Percentiles rank a stretch among this genome's conserved stretches.
phyloP scores from a whole-genome alignment of 2,329 filamentous ascomycete genomes.

The Exophiala spinifera region DNA sequence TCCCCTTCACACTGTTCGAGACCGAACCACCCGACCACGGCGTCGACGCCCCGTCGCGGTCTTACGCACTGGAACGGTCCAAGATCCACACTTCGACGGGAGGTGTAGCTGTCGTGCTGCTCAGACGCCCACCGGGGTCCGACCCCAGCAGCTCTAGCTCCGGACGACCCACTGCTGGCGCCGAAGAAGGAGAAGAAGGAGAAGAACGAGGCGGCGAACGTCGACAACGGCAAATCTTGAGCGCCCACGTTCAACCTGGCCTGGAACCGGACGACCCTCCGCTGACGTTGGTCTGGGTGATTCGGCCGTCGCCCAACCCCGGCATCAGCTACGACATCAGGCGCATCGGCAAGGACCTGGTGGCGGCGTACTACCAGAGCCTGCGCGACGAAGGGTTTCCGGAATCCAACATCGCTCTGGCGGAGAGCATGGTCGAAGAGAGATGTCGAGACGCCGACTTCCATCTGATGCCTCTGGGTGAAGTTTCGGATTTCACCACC shows the following conservation, averaged over 20 bases:
- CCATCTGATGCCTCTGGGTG: constrained; percentile 17
- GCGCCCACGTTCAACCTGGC: constrained; percentile 26
- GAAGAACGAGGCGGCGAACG: too few relatives aligned
- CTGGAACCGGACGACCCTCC: constrained; percentile 24
- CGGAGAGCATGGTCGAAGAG: constrained; percentile 22
- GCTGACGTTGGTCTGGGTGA: constrained; percentile 25
- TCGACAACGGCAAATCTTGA: constrained; percentile 10
- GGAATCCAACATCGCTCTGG: constrained; percentile 22
- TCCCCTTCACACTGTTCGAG: constrained; percentile 28
- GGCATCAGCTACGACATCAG: constrained; percentile 13
- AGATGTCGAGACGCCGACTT: constrained; percentile 17
- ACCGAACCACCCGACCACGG: constrained; percentile 26
- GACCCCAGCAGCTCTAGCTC: too few relatives aligned
- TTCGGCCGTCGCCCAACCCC: constrained; percentile 19
- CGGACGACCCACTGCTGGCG: too few relatives aligned
- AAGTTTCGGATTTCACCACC: constrained; percentile 16
- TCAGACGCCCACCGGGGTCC: neutral
- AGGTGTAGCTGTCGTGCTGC: constrained; percentile 24
- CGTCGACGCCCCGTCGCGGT: constrained; percentile 15
- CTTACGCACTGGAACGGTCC: constrained; percentile 18
- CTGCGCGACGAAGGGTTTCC: constrained; percentile 29
- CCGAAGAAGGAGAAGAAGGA: too few relatives aligned
- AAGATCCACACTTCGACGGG: constrained; percentile 25
- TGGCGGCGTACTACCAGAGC: constrained; percentile 27
- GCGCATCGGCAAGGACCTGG: constrained; percentile 14